Evolutionary conservation across 2,329 filamentous ascomycete genomes (phyloP).

Genomic region (Fusarium torreyae): DNA sequence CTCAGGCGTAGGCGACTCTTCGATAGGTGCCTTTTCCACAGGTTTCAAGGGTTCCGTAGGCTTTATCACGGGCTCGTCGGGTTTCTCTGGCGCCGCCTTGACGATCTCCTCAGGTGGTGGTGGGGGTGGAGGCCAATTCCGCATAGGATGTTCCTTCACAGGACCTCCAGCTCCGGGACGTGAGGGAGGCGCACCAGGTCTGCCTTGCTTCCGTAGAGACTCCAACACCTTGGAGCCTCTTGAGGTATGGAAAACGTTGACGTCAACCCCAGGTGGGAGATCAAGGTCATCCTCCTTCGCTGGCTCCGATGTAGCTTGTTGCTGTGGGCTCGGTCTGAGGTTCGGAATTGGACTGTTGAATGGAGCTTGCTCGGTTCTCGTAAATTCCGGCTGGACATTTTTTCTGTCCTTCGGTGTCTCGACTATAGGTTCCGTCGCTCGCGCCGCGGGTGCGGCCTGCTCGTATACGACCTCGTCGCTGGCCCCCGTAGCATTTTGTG

Average conservation of each 20-base stretch:
- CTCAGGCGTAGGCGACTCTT: neutral
- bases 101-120: constrained; percentile 27
- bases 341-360: constrained; percentile 28
- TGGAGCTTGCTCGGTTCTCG: constrained; percentile 8
- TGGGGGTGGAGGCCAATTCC: constrained; percentile 54
- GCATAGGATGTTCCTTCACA: constrained; percentile 57
- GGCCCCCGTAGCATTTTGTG: neutral
- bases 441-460: constrained; percentile 29
- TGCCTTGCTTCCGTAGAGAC: constrained; percentile 53
- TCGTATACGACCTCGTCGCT: constrained; percentile 26
- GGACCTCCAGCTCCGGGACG: constrained; percentile 36
- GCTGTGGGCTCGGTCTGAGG: constrained; percentile 22
- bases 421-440: constrained; percentile 17
- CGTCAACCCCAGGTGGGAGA: constrained; percentile 59
- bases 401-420: constrained; percentile 20
- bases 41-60: neutral
- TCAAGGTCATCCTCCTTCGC: constrained; percentile 51
- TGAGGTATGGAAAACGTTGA: constrained; percentile 65
- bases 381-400: constrained; percentile 17
- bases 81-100: constrained; percentile 6
- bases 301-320: constrained; percentile 16
- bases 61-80: constrained; percentile 19
- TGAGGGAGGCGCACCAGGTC: constrained; percentile 15
- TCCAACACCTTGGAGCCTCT: constrained; percentile 63
- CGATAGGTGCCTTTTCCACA: neutral